Percentiles rank a stretch among this genome's conserved stretches.
phyloP scores from a whole-genome alignment of 108 stramenopile species.

The Cyclotella kingstonii region DNA sequence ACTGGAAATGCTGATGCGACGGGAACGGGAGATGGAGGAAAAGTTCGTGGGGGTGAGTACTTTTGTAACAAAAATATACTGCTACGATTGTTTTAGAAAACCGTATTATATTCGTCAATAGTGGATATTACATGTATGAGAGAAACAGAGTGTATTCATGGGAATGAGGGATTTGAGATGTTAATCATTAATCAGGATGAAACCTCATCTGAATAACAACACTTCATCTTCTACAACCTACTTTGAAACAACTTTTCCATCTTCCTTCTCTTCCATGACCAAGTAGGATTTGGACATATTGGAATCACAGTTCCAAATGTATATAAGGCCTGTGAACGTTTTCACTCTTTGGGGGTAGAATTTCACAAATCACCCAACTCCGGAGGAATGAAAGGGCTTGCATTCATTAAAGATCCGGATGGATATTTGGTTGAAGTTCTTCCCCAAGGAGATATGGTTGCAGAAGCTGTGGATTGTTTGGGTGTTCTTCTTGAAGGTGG shows the following conservation, averaged over 20 bases:
- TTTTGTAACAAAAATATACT: background rate
- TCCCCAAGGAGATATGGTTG: conserved; percentile 48
- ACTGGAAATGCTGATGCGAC: conserved; percentile 55
- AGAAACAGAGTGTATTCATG: too few species aligned
- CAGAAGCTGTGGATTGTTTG: conserved; percentile 56
- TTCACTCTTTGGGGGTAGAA: conserved; percentile 24
- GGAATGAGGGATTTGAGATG: too few species aligned
- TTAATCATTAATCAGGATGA: too few species aligned
- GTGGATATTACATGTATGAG: too few species aligned
- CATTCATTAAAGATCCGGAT: conserved; percentile 55
- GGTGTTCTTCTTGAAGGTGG: conserved; percentile 57
- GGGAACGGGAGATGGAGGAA: conserved; percentile 41
- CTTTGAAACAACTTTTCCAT: background rate
- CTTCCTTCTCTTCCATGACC: background rate
- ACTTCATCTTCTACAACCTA: background rate
- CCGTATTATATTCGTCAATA: too few species aligned
- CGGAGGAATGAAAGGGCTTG: conserved; percentile 56
- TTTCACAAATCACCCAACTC: conserved; percentile 50
- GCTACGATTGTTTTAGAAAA: background rate
- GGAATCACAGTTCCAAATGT: conserved; percentile 53
- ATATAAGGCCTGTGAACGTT: conserved; percentile 44
- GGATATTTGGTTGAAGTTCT: conserved; percentile 50
- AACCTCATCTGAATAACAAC: too few species aligned
- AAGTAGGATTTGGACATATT: conserved; percentile 42
- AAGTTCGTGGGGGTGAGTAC: conserved; percentile 32